Conservation (phyloP, 2,329 filamentous ascomycete species). For the Dactylellina drechsleri region DNA sequence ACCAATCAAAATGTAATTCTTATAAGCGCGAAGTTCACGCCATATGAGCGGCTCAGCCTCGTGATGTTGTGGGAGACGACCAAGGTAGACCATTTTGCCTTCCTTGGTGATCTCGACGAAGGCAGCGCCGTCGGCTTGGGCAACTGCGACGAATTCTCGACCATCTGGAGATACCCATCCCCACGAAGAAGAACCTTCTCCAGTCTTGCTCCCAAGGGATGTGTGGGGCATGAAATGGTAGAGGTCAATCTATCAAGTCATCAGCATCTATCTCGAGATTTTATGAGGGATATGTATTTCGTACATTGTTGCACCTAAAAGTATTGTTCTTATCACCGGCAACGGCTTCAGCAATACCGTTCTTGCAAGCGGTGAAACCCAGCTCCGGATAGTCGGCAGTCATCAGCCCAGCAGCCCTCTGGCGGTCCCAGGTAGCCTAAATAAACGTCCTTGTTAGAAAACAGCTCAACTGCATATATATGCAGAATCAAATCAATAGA, state of each 20-base stretch:
- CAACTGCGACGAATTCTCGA: conserved; percentile 57
- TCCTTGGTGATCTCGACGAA: conserved; percentile 58
- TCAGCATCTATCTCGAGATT: background rate
- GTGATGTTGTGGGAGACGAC: conserved; percentile 56
- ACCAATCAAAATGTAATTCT: conserved; percentile 63
- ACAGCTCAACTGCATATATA: conserved; percentile 42
- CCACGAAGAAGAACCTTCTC: conserved; percentile 60
- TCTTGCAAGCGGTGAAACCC: conserved; percentile 37
- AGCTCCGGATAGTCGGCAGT: conserved; percentile 40
- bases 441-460: conserved; percentile 40
- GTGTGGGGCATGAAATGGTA: conserved; percentile 62
- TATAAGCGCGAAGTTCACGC: conserved; percentile 61
- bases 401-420: conserved; percentile 35
- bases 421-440: conserved; percentile 31
- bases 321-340: conserved; percentile 43
- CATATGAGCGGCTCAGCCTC: conserved; percentile 54
- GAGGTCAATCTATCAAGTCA: conserved; percentile 60
- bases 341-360: conserved; percentile 32
- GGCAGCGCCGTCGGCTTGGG: conserved; percentile 57
- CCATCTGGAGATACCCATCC: conserved; percentile 58
- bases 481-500: conserved; percentile 6
- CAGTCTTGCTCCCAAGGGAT: conserved; percentile 61
- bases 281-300: background rate
- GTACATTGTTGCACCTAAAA: conserved; percentile 46
- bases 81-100: conserved; percentile 57